A percentile compares a stretch with the other conserved stretches of the same genome.
Conservation (phyloP, 768 basidiomycete species). For the Lactarius indigo region DNA sequence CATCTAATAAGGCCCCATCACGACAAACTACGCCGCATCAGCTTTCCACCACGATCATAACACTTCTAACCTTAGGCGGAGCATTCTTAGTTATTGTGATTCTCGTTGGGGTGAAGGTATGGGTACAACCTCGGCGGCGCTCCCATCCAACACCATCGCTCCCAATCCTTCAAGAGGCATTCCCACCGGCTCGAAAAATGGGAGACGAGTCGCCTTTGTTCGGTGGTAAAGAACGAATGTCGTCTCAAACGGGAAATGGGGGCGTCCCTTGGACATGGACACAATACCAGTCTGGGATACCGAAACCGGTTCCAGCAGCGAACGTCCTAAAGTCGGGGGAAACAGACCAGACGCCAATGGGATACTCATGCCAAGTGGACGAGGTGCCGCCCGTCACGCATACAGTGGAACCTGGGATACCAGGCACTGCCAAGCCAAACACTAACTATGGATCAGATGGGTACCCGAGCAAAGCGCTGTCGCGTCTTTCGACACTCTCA, state of each 20-base stretch:
- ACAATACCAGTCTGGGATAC: slow-evolving; percentile 31
- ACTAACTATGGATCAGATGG: slow-evolving; percentile 8
- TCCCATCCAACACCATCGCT: slow-evolving; percentile 67
- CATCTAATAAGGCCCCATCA: slow-evolving; percentile 4
- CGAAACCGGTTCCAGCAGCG: slow-evolving; percentile 11
- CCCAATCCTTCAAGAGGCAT: slow-evolving; percentile 63
- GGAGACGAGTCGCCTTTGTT: slow-evolving; percentile 69
- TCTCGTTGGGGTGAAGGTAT: slow-evolving; percentile 46
- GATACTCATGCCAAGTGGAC: slow-evolving; percentile 19
- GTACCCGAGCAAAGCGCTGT: slow-evolving; percentile 8
- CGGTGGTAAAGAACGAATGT: slow-evolving; percentile 67
- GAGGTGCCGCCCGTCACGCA: not conserved
- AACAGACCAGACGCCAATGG: not conserved
- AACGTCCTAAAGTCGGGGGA: not conserved
- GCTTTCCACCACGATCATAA: slow-evolving; percentile 47
- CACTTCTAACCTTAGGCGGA: slow-evolving; percentile 51
- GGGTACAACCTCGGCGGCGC: slow-evolving; percentile 47
- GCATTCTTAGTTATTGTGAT: slow-evolving; percentile 47
- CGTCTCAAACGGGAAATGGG: slow-evolving; percentile 39
- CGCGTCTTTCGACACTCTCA: slow-evolving; percentile 25
- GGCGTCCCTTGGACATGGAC: slow-evolving; percentile 48
- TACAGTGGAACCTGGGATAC: slow-evolving; percentile 5
- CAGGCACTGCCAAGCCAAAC: not conserved
- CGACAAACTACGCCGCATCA: slow-evolving; percentile 31
- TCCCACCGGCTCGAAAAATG: slow-evolving; percentile 41